Evolutionary conservation across 805 yeast genomes (phyloP), one percentile per base, ranked within the genome.

Genomic region (Kuraishia borneana): DNA sequence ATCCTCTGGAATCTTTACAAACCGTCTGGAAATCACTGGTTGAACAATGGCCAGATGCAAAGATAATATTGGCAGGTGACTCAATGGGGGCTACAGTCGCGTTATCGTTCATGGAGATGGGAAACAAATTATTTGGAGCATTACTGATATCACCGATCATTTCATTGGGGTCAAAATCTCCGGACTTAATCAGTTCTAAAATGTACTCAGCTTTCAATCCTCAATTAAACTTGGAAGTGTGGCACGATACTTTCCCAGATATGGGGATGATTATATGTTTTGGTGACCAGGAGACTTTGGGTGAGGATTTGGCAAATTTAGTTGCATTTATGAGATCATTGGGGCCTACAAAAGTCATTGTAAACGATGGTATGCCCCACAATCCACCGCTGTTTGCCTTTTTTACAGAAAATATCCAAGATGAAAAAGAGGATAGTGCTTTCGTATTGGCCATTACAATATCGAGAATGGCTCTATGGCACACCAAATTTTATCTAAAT

Each of bases 21-120:
- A 38, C 36, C 3, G 59, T 53, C 1, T 68, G 68, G 61, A 41
- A 43, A 13, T 47, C 51, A 31, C 38, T 61, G 5, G 38, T 42
- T 0, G 21, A 36, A 5, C 36, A 26, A 3, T 35, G 44, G 30
- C 56, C 56, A 0, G 32, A 37, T 0, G 47, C 68, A 1, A 51
- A 51, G 18, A 31, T 51, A 2, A 47, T 65, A 3, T 30, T 65
- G 4, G 44, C 55, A 32, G 76, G 76, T 0, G 74, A 70, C 34
- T 67, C 74, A 1, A 47, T 59, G 3, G 76, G 77, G 1, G 74
- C 68, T 0, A 63, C 61, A n/a, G 39, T 65, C 26, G 50, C 54
- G 3, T 39, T 67, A 31, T 44, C 62, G 9, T 18, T 19, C 25
- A 18, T 30, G 25, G n/a, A 6, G 14, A n/a, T 7, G 8, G 29